These are phyloP conservation scores for Rutidosis leptorrhynchoides DNA, from an alignment of 129 eudicot species.

Conservation along the genomic window DNA sequence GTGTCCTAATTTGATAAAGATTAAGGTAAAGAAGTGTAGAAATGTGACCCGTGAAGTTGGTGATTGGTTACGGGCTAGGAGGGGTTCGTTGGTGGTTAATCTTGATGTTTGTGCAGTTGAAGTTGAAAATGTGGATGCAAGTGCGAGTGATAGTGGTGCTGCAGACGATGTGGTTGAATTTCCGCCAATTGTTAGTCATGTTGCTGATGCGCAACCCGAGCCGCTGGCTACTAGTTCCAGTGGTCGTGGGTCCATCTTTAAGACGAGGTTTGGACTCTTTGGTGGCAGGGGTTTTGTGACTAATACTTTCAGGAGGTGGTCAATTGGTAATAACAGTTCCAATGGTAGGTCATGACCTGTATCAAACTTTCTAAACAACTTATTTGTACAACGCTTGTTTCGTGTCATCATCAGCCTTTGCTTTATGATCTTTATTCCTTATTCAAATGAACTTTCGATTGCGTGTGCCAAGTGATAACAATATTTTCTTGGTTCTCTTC, in stretches of 20 bases:
- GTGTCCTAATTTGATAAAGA: slow-evolving; percentile 44
- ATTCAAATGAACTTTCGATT: background rate
- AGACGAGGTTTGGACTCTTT: slow-evolving; percentile 55
- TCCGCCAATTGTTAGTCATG: slow-evolving; percentile 35
- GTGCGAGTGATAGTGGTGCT: slow-evolving; percentile 56
- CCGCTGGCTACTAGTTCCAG: slow-evolving; percentile 39
- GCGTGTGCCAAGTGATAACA: slow-evolving; percentile 2
- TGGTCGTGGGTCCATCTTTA: slow-evolving; percentile 44
- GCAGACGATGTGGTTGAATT: slow-evolving; percentile 51
- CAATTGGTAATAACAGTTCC: slow-evolving; percentile 47
- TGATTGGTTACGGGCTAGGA: slow-evolving; percentile 62
- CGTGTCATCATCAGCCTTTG: background rate
- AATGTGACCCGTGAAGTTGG: slow-evolving; percentile 66
- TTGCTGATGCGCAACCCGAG: slow-evolving; percentile 28
- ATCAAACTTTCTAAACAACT: slow-evolving; percentile 19
- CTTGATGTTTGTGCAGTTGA: slow-evolving; percentile 70
- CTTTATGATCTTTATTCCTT: slow-evolving; percentile 24
- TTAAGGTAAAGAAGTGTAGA: slow-evolving; percentile 64
- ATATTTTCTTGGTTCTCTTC: background rate
- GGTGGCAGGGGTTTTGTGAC: slow-evolving; percentile 64
- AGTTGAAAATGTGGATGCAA: slow-evolving; percentile 50
- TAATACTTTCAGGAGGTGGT: slow-evolving; percentile 60
- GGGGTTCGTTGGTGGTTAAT: slow-evolving; percentile 62
- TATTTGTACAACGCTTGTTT: background rate
- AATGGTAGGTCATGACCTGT: slow-evolving; percentile 27